phyloP scores from a whole-genome alignment of 192 early-diverging fungal genomes.

The Mycoemilia scoparia region DNA sequence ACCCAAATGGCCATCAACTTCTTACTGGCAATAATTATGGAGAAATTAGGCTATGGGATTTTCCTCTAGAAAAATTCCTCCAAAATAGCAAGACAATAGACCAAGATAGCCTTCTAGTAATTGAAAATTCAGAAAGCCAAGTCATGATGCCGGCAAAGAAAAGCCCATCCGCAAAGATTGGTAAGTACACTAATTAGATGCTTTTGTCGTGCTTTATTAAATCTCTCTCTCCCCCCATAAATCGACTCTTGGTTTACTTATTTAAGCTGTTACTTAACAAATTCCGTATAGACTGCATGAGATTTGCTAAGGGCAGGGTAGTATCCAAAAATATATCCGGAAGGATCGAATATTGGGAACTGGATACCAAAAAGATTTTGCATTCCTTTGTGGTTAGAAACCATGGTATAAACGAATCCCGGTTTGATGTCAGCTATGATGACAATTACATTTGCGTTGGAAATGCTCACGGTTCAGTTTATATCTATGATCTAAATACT shows the following conservation, averaged over 20 bases:
- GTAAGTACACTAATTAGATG: too few species aligned
- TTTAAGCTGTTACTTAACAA: too few species aligned
- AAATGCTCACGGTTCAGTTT: conserved; percentile 47
- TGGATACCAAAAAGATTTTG: conserved; percentile 24
- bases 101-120: too few species aligned
- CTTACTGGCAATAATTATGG: conserved; percentile 32
- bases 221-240: too few species aligned
- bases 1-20: conserved; percentile 40
- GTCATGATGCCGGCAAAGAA: too few species aligned
- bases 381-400: conserved; percentile 24
- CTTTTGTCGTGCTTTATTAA: too few species aligned
- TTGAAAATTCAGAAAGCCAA: too few species aligned
- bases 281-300: conserved; percentile 46
- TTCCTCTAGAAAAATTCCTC: too few species aligned
- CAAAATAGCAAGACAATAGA: too few species aligned
- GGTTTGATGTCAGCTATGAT: conserved; percentile 53
- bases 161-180: too few species aligned
- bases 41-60: conserved; percentile 32
- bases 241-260: not conserved
- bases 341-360: conserved; percentile 58
- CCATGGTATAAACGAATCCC: conserved; percentile 24
- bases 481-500: conserved; percentile 48
- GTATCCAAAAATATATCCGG: conserved; percentile 58
- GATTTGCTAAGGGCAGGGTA: conserved; percentile 44
- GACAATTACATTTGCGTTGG: conserved; percentile 57